Percentiles rank a stretch among this genome's conserved stretches.
Evolutionary conservation across 73 alveolate species (phyloP).

Genomic region (Tetrahymena thermophila): DNA sequence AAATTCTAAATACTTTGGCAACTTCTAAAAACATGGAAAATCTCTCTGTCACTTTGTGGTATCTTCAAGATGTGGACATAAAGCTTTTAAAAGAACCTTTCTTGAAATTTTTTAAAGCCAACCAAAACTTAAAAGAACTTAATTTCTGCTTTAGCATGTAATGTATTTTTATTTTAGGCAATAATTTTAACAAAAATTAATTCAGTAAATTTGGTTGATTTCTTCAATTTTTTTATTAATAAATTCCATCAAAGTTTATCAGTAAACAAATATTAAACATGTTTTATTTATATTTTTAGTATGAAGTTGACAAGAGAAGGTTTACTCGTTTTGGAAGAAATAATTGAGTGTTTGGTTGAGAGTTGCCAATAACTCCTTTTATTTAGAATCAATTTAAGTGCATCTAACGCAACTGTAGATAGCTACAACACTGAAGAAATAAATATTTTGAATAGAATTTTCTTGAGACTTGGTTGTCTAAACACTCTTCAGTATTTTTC

Average conservation of each 20-base stretch:
- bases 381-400: neutral
- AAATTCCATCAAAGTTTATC: neutral
- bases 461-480: neutral
- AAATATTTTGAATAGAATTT: neutral
- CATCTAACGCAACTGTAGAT: neutral
- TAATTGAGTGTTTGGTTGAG: neutral
- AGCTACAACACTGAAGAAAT: neutral
- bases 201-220: neutral
- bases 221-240: neutral
- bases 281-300: neutral
- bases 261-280: neutral
- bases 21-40: neutral
- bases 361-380: neutral
- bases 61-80: neutral
- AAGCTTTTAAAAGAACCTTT: neutral
- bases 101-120: neutral
- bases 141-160: neutral
- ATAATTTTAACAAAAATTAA: neutral
- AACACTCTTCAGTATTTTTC: neutral
- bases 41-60: neutral
- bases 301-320: neutral
- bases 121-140: neutral
- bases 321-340: neutral
- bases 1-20: neutral
- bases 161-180: neutral